Conservation (phyloP, 2,329 filamentous ascomycete genomes). For the Fusarium mundagurra region DNA sequence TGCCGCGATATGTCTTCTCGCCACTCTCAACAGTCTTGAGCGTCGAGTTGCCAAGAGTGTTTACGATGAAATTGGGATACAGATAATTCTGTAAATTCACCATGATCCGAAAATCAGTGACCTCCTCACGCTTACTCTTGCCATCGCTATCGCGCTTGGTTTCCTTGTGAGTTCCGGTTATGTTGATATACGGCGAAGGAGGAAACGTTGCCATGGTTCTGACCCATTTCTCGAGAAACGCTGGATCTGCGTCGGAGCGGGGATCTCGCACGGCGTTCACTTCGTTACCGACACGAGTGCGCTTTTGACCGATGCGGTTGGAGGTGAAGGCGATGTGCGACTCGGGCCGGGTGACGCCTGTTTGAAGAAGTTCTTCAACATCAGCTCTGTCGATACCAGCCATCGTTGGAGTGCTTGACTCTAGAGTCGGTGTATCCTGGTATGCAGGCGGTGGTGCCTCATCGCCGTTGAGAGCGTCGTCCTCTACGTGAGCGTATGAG, state of each 20-base stretch:
- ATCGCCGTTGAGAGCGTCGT: neutral
- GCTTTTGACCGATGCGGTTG: slow-evolving; percentile 22
- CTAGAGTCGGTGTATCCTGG: neutral
- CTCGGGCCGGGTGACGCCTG: slow-evolving; percentile 8
- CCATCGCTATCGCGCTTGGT: slow-evolving; percentile 28
- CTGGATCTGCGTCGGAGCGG: slow-evolving; percentile 29
- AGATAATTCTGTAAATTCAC: slow-evolving; percentile 36
- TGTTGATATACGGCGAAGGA: slow-evolving; percentile 35
- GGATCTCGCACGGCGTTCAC: slow-evolving; percentile 18
- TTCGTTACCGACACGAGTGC: slow-evolving; percentile 28
- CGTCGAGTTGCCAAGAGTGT: neutral
- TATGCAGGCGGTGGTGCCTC: neutral
- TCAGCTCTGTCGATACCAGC: neutral
- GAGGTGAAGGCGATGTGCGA: slow-evolving; percentile 14
- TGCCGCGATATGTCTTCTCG: slow-evolving; percentile 37
- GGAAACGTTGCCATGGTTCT: slow-evolving; percentile 14
- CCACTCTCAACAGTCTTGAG: slow-evolving; percentile 26
- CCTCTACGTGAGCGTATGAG: slow-evolving; percentile 1
- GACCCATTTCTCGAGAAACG: slow-evolving; percentile 24
- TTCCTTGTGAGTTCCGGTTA: slow-evolving; percentile 25
- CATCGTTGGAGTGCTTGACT: neutral
- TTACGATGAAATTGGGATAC: slow-evolving; percentile 27
- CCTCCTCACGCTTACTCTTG: slow-evolving; percentile 18
- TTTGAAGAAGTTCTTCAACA: neutral
- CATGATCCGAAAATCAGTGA: slow-evolving; percentile 33